Evolutionary conservation across 2,329 filamentous ascomycete genomes (phyloP), one percentile per base, ranked within the genome.

Genomic region (Didymella pinodella): DNA sequence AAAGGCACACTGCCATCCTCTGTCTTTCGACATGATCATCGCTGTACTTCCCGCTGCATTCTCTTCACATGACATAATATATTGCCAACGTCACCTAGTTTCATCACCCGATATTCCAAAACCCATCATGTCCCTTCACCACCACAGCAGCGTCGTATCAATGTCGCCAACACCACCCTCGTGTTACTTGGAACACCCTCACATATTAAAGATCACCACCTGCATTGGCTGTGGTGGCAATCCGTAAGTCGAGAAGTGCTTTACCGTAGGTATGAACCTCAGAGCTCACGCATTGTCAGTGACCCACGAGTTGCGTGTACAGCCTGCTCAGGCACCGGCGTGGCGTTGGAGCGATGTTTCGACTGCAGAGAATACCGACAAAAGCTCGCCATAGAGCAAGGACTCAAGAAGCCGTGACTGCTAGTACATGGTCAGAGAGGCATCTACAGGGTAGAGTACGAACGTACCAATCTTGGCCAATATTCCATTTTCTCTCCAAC

Each of bases 171-270:
- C 26, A 28, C 40, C 50, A 5, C 49, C 56, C 7, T 18, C 56
- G 8, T 59, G 56, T 25, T 54, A 59, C n/a, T 25, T 59, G 14
- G 16, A 46, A 1, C 56, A 59, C 18, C 56, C 56, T 6, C 49
- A 54, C 14, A 50, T 38, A n/a, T 26, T 59, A 16, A 54, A 54
- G 14, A 44, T 59, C 8, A 54, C 45, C 4, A 59, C 56, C 6
- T 59, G 56, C 28, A 46, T 32, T 16, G 46, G 40, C 16, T 59
- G 56, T 59, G 56, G 38, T 28, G 56, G 56, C 4, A 59, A 59
- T 12, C 56, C 56, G 56, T 59, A 49, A 4, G 55, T 49, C 18
- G 7, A 38, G 29, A 4, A 32, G 18, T 8, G 8, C 28, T 1
- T 47, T 48, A 12, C 22, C 14, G 25, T 12, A 7, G 11, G 12